Percentiles rank a stretch among this genome's conserved stretches.
Conservation (phyloP, 2,329 filamentous ascomycete species). For the Aspergillus spinulosporus region DNA sequence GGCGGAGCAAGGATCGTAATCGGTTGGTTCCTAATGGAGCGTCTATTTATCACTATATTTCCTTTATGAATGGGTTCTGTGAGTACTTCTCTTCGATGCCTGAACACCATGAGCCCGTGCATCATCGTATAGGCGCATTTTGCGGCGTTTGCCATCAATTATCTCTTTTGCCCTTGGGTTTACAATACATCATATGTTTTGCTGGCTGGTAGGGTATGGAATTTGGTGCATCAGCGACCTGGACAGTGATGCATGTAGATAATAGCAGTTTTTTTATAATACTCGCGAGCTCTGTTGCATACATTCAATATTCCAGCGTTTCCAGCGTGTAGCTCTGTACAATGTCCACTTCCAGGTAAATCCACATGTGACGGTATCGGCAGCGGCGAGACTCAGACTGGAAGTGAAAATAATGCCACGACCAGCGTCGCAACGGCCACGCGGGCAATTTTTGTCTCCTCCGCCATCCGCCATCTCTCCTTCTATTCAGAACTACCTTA, state of each 20-base stretch:
- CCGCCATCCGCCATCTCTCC: constrained; percentile 9
- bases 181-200: not conserved
- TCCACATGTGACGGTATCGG: not conserved
- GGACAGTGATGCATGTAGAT: constrained; percentile 16
- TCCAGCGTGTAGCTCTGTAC: too few species aligned
- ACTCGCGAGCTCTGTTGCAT: too few species aligned
- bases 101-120: constrained; percentile 18
- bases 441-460: constrained; percentile 9
- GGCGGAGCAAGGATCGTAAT: constrained; percentile 37
- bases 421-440: constrained; percentile 14
- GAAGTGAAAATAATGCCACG: constrained; percentile 13
- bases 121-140: constrained; percentile 28
- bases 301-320: too few species aligned
- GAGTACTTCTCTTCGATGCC: not conserved
- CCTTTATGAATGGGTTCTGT: constrained; percentile 7
- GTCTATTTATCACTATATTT: not conserved
- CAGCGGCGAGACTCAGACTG: constrained; percentile 4
- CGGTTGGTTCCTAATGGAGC: not conserved
- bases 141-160: constrained; percentile 12
- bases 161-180: constrained; percentile 16
- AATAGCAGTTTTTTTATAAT: constrained; percentile 7
- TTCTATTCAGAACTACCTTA: not conserved
- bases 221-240: constrained; percentile 3
- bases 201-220: constrained; percentile 1
- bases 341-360: not conserved